phyloP scores from a whole-genome alignment of 129 eudicot species.

The Helianthus tuberosus region DNA sequence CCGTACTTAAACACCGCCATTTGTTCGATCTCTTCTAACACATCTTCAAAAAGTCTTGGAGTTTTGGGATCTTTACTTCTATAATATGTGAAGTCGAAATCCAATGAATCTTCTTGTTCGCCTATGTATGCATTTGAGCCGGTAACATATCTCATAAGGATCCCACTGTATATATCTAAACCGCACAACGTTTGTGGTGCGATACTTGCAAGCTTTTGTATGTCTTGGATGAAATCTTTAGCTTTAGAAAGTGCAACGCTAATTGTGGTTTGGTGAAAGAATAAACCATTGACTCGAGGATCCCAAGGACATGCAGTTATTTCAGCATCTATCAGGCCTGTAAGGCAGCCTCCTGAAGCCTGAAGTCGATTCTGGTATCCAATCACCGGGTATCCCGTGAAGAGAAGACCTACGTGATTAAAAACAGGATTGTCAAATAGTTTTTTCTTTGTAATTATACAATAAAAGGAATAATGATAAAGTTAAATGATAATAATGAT shows the following conservation, averaged over 20 bases:
- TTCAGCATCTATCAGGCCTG: constrained; percentile 44
- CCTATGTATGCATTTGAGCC: constrained; percentile 72
- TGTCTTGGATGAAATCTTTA: constrained; percentile 57
- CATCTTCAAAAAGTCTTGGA: constrained; percentile 66
- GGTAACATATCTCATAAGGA: constrained; percentile 74
- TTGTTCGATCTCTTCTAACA: constrained; percentile 84
- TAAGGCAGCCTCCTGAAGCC: constrained; percentile 83
- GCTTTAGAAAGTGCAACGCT: constrained; percentile 59
- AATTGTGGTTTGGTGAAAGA: constrained; percentile 69
- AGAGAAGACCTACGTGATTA: constrained; percentile 33
- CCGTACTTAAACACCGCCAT: constrained; percentile 70
- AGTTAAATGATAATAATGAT: too few species aligned
- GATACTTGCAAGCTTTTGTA: constrained; percentile 55
- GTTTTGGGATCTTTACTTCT: constrained; percentile 66
- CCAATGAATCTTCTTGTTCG: constrained; percentile 63
- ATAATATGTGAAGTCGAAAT: constrained; percentile 77
- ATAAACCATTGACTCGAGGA: constrained; percentile 62
- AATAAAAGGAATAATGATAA: too few species aligned
- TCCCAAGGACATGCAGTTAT: constrained; percentile 83
- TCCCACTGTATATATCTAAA: constrained; percentile 62
- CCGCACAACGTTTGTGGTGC: constrained; percentile 65
- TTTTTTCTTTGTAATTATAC: too few species aligned
- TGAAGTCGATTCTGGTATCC: constrained; percentile 79
- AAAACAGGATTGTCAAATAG: too few species aligned
- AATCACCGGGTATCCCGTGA: constrained; percentile 65